These are phyloP conservation scores for Kodamaea kaohsiungensis DNA, from an alignment of 805 yeast genomes.

Conservation along the genomic window DNA sequence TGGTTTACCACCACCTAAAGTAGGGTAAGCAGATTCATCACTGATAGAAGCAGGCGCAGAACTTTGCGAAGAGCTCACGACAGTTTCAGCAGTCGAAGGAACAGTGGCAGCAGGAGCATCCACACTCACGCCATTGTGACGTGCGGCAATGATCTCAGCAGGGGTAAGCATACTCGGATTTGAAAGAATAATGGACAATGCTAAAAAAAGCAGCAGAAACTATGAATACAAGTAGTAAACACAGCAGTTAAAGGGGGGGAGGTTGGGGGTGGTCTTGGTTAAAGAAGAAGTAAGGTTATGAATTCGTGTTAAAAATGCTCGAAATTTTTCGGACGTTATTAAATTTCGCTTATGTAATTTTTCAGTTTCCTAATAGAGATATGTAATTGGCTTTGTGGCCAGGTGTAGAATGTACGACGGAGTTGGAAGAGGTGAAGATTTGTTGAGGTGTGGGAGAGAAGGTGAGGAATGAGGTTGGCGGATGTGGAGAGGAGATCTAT, in stretches of 20 bases:
- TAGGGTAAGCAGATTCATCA: slow-evolving; percentile 64
- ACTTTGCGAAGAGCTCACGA: slow-evolving; percentile 18
- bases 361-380: background rate
- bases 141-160: slow-evolving; percentile 51
- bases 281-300: background rate
- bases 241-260: background rate
- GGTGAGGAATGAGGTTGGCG: background rate
- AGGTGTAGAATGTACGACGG: background rate
- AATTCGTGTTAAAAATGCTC: background rate
- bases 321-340: background rate
- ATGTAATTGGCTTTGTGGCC: background rate
- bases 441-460: background rate
- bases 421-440: background rate
- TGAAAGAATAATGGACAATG: slow-evolving; percentile 18
- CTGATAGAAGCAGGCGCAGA: slow-evolving; percentile 42
- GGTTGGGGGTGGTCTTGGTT: background rate
- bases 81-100: slow-evolving; percentile 2
- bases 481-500: too few species aligned
- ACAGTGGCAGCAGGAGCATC: slow-evolving; percentile 8
- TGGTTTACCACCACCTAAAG: slow-evolving; percentile 54
- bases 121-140: slow-evolving; percentile 28
- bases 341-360: background rate
- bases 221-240: background rate
- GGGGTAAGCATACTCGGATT: slow-evolving; percentile 41
- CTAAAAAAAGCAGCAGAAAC: slow-evolving; percentile 22